A percentile compares a stretch with the other conserved stretches of the same genome.
Evolutionary conservation across 2,329 filamentous ascomycete genomes (phyloP).

Genomic region (Venturia asperata): DNA sequence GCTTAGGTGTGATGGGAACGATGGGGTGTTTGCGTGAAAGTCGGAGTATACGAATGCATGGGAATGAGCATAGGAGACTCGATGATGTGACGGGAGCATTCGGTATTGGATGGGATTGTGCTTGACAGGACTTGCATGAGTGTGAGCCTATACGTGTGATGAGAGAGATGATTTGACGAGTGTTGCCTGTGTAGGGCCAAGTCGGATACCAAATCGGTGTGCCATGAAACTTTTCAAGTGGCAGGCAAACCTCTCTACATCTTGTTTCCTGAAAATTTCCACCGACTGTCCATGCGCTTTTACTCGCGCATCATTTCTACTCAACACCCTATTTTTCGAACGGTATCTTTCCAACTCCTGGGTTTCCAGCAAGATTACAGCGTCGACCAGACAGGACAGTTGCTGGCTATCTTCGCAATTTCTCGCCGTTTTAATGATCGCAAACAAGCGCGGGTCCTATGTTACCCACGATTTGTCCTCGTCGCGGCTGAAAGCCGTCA

Average conservation of each 20-base stretch:
- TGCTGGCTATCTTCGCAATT: too few relatives aligned
- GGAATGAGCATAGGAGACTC: background rate
- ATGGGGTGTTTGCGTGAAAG: too few relatives aligned
- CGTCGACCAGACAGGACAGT: too few relatives aligned
- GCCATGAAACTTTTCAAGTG: background rate
- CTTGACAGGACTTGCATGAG: constrained; percentile 3
- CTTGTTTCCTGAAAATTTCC: background rate
- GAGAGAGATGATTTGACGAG: background rate
- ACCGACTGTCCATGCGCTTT: background rate
- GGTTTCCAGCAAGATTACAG: too few relatives aligned
- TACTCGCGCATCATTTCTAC: too few relatives aligned
- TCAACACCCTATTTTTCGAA: too few relatives aligned
- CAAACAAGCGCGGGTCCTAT: too few relatives aligned
- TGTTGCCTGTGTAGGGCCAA: background rate
- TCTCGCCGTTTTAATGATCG: too few relatives aligned
- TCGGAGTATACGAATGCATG: background rate
- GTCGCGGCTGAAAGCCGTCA: too few relatives aligned
- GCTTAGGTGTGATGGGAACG: background rate
- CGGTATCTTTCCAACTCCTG: too few relatives aligned
- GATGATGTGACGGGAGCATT: constrained; percentile 7
- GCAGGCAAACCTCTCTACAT: background rate
- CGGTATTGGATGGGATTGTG: constrained; percentile 1
- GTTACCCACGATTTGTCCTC: too few relatives aligned
- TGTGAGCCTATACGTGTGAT: background rate
- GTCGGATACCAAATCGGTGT: background rate